Base-by-base conservation (phyloP, 495 filamentous ascomycete species). In the Astrocystis sublimbata region DNA sequence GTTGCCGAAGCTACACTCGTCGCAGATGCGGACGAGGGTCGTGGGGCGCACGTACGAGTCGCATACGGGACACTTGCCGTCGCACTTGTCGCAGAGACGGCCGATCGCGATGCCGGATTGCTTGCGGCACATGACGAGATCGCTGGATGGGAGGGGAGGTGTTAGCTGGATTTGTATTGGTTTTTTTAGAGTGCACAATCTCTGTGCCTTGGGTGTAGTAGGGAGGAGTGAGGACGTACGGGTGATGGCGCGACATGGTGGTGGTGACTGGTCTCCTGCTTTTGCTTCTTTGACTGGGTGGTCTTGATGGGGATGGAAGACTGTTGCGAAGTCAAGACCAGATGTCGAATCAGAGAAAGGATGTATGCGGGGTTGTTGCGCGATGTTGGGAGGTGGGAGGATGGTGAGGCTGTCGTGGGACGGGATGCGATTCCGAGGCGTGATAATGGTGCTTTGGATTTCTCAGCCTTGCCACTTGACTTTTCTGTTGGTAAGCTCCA, bases 111-210 rank as follows among this genome's bases (percentile, higher is more conserved):
- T 98, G 78, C 94, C 94, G 62, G 96, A 81, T 75, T 97, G 93
- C 82, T 98, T 98, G 79, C 96, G 93, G 86, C 94, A 99, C 94
- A 99, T 99, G 67, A 99, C 94, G 63, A 99, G 88, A 82, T 99
- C 94, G 74, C 89, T 91, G 72, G 42, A 21, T 26, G n/a, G 50
- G 53, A 53, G 23, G 28, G 0, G 10, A 6, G 47, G 75, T 73
- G 9, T 26, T 63, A 67, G 61, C 63, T 75, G 64, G 47, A 45
- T 40, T 71, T 67, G 68, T 71, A n/a, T 65, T 73, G 73, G 75
- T 74, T 45, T 28, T 26, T 38, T 13, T n/a, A 23, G 28, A 52
- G 17, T 31, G 26, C n/a, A n/a, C n/a, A n/a, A n/a, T n/a, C 17
- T 13, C 10, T 2, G 42, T 2, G 13, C 33, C 41, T 38, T 31